Evolutionary conservation across 495 filamentous ascomycete species (phyloP).

Genomic region (Aspergillus sclerotioniger): DNA sequence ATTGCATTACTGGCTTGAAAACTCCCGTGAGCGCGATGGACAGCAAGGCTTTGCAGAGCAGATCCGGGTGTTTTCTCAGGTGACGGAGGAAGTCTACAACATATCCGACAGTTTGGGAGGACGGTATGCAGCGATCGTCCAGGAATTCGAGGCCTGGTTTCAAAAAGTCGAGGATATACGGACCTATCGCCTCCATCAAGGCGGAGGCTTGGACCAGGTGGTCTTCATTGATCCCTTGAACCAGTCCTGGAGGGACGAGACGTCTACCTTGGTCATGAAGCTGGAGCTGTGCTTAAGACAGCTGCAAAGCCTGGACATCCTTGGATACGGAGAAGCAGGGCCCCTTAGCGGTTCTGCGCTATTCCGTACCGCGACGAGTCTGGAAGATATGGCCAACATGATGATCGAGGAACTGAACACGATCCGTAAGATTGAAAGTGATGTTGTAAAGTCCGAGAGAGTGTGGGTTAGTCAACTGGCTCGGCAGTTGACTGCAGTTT

Average conservation of each 20-base stretch:
- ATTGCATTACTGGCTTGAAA: conserved; percentile 38
- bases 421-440: conserved; percentile 42
- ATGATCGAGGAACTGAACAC: conserved; percentile 45
- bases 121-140: conserved; percentile 32
- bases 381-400: conserved; percentile 33
- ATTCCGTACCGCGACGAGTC: conserved; percentile 25
- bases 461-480: conserved; percentile 36
- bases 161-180: conserved; percentile 32
- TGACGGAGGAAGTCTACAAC: conserved; percentile 43
- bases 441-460: conserved; percentile 39
- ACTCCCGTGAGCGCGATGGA: conserved; percentile 29
- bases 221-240: conserved; percentile 44
- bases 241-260: conserved; percentile 43
- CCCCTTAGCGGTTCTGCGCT: conserved; percentile 34
- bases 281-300: conserved; percentile 41
- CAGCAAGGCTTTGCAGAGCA: conserved; percentile 36
- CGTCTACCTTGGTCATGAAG: conserved; percentile 34
- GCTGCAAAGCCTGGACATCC: conserved; percentile 37
- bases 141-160: conserved; percentile 48
- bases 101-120: conserved; percentile 28
- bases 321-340: conserved; percentile 35
- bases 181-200: conserved; percentile 16
- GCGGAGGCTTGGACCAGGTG: conserved; percentile 9
- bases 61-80: conserved; percentile 42
- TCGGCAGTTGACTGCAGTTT: conserved; percentile 24